Evolutionary conservation across 352 stramenopile species (phyloP).

Genomic region (Pilasporangium apinafurcum): DNA sequence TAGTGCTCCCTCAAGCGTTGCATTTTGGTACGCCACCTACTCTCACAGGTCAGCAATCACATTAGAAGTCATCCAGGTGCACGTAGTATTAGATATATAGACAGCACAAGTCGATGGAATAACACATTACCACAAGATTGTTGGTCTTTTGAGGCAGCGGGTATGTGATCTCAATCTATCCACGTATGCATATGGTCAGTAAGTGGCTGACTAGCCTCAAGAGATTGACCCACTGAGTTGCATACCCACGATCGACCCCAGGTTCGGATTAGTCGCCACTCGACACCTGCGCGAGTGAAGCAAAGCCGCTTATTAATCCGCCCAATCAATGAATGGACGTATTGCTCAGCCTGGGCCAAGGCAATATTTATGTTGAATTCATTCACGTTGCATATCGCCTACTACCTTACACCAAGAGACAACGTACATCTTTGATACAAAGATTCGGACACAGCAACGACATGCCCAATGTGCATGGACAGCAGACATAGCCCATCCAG

Average conservation of each 20-base stretch:
- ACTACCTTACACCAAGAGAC: no score
- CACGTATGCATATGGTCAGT: neutral
- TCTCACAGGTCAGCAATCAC: no score
- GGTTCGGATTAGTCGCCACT: conserved; percentile 51
- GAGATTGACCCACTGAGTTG: neutral
- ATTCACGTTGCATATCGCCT: no score
- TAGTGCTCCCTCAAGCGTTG: no score
- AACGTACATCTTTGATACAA: conserved; percentile 65
- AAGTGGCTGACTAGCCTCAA: neutral
- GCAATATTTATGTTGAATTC: neutral
- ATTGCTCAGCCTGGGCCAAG: conserved; percentile 69
- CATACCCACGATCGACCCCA: conserved; percentile 58
- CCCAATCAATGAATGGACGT: conserved; percentile 43
- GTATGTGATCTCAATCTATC: conserved; percentile 60
- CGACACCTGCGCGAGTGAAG: conserved; percentile 43
- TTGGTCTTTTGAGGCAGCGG: conserved; percentile 24
- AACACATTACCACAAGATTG: no score
- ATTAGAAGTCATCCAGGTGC: no score
- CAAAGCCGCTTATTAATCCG: conserved; percentile 61
- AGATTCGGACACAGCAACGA: conserved; percentile 68
- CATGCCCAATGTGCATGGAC: conserved; percentile 51
- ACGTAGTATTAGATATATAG: no score
- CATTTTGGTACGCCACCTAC: no score
- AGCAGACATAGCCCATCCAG: conserved; percentile 61
- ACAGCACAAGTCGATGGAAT: no score